Evolutionary conservation across 73 alveolate genomes (phyloP), one percentile per base, ranked within the genome.

Genomic region (Stentor coeruleus): DNA sequence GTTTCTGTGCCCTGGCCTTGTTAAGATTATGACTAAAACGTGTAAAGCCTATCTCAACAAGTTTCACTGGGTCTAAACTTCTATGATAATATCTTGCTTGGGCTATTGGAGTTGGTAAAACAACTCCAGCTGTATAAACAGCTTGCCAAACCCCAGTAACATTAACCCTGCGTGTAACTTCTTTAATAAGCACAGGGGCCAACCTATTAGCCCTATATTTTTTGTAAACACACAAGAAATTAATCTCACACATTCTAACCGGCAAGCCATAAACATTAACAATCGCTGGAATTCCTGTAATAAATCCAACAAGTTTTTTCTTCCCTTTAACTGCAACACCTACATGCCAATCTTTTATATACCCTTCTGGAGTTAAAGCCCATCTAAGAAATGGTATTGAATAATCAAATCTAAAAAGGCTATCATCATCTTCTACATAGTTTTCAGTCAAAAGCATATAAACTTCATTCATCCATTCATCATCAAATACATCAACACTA

Each of bases 391-490:
- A 95, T 31, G 93, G 98, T 79, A 90, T 90, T 2, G 97, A 89
- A 83, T 96, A 95, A 83, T 95, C 99, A 59, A 89, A 93, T 84
- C 99, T 93, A 84, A 96, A 96, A 96, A 93, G 93, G 81, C 90
- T 93, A 86, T 96, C 98, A 77, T 94, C 98, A 90, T 96, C 99
- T 85, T 96, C 99, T 28, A 96, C 98, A 84, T 96, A 96, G 88
- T 96, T 92, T 41, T 86, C 85, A 55, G 90, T 93, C 76, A 96
- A 92, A 59, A 96, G 88, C 38, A 89, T 95, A 84, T 93, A 96
- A 37, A 84, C 85, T 85, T 84, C 73, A 35, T n/a, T 73, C 0
- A 35, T 74, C 59, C 36, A 81, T 58, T 87, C 95, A 33, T 87
- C 87, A 82, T 93, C 85, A 73, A 85, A 77, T 58, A 95, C 76